Evolutionary conservation across 2,329 filamentous ascomycete species (phyloP), one percentile per base, ranked within the genome.

Genomic region (Akanthomyces dipterigenus): DNA sequence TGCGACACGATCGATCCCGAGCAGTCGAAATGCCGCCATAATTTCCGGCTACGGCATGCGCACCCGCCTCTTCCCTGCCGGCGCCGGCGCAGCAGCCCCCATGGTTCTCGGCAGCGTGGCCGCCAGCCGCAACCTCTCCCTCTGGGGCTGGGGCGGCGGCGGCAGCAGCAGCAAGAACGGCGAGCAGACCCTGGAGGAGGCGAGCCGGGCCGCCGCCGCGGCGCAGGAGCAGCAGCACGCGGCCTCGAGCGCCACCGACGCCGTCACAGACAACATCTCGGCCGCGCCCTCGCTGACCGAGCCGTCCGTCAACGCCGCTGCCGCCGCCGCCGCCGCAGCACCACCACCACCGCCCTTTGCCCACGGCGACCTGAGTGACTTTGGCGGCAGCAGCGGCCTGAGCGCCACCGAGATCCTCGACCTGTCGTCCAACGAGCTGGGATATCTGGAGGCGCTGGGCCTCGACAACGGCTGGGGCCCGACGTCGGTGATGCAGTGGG

Each of bases 381-480:
- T 76, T 61, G 65, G 69, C 55, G 65, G 70, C 43, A 70, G 75
- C 55, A 66, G 70, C 65, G 69, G 72, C 49, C 73, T 74, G 64
- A 71, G 75, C 55, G 71, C 73, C 54, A 69, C 73, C 62, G 76
- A 80, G 59, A 74, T 84, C 60, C 79, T 86, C 63, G 76, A 82
- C 64, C 83, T 91, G 64, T 48, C 58, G 11, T 85, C 89, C 40
- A 89, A 93, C 69, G 80, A 85, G 55, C 84, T 96, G 62, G 95
- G 95, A 64, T 97, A 93, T 70, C 79, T 99, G 62, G 85, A 90
- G 67, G 82, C 85, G 7, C 79, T 98, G 12, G 95, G 95, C 3
- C 78, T 99, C 24, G 90, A 98, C 68, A 98, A 88, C 69, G 92
- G 93, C 70, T 93, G 80, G 78, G 45, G 50, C 49, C 85, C 90